phyloP scores from a whole-genome alignment of 1,284 basidiomycete genomes.

The Moniliophthora roreri region DNA sequence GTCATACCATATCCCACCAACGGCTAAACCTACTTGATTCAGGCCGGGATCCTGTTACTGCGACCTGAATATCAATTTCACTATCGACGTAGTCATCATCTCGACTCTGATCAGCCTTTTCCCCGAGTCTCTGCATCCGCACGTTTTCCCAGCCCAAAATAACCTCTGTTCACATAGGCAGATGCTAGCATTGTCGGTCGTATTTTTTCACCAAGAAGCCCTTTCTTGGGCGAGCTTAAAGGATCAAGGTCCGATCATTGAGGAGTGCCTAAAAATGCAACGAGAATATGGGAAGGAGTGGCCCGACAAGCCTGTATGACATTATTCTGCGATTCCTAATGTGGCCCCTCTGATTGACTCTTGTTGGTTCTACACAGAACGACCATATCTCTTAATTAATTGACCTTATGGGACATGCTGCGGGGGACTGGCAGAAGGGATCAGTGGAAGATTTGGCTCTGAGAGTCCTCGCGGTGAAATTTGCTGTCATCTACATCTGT shows the following conservation, averaged over 20 bases:
- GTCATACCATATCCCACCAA: too few relatives aligned
- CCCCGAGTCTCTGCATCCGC: conserved; percentile 21
- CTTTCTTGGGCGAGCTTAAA: not conserved
- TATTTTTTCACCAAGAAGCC: conserved; percentile 10
- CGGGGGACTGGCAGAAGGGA: not conserved
- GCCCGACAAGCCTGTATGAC: conserved; percentile 15
- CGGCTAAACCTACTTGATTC: too few relatives aligned
- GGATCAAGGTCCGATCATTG: conserved; percentile 11
- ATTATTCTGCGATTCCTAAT: not conserved
- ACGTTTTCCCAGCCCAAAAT: too few relatives aligned
- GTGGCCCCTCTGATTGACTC: not conserved
- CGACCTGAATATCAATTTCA: conserved; percentile 2
- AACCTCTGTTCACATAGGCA: too few relatives aligned
- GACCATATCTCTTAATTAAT: not conserved
- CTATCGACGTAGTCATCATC: conserved; percentile 9
- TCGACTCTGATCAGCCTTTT: conserved; percentile 27
- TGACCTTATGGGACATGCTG: not conserved
- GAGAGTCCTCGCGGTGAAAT: not conserved
- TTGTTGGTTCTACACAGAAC: not conserved
- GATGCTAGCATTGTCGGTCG: conserved; percentile 9
- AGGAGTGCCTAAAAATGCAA: conserved; percentile 16
- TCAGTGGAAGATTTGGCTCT: not conserved
- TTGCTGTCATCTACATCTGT: not conserved
- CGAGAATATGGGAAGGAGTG: conserved; percentile 16
- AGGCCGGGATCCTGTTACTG: not conserved